phyloP scores from a whole-genome alignment of 2,329 filamentous ascomycete genomes.

The Calonectria hawksworthii region DNA sequence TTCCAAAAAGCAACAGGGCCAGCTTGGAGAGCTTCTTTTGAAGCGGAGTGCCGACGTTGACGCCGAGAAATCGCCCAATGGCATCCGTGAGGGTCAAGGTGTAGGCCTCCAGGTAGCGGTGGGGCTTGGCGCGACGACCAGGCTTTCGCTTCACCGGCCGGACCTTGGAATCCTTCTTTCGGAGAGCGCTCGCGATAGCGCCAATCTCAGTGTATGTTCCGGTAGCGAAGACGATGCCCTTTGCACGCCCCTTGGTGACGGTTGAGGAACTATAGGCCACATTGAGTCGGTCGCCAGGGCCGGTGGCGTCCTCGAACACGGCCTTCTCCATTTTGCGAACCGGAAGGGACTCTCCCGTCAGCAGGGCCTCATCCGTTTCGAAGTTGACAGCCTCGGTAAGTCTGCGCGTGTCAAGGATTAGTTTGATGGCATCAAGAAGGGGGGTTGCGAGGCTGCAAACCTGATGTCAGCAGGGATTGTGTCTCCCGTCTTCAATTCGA shows the following conservation, averaged over 20 bases:
- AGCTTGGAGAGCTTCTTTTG: conserved; percentile 78
- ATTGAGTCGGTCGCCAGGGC: conserved; percentile 71
- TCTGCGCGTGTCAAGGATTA: background rate
- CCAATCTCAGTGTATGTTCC: conserved; percentile 75
- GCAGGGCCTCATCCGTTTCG: conserved; percentile 76
- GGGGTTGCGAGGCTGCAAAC: background rate
- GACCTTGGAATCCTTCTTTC: conserved; percentile 51
- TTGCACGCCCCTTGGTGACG: conserved; percentile 74
- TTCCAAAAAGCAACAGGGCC: conserved; percentile 75
- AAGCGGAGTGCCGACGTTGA: conserved; percentile 79
- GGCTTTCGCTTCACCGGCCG: conserved; percentile 59
- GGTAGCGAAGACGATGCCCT: conserved; percentile 72
- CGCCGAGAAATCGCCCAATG: conserved; percentile 74
- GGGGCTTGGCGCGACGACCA: conserved; percentile 53
- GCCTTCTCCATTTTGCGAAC: conserved; percentile 65
- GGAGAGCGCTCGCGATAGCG: conserved; percentile 67
- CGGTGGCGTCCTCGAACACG: conserved; percentile 58
- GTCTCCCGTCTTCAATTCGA: conserved; percentile 68
- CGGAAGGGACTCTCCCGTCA: conserved; percentile 76
- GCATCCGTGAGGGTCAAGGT: conserved; percentile 63
- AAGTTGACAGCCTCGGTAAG: conserved; percentile 73
- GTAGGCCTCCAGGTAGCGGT: conserved; percentile 54
- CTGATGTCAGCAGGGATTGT: conserved; percentile 71
- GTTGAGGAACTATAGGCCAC: conserved; percentile 74
- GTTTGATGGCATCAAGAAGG: background rate